Conservation (phyloP, 345 rosid genomes). For the Arabidopsis arenosa region DNA sequence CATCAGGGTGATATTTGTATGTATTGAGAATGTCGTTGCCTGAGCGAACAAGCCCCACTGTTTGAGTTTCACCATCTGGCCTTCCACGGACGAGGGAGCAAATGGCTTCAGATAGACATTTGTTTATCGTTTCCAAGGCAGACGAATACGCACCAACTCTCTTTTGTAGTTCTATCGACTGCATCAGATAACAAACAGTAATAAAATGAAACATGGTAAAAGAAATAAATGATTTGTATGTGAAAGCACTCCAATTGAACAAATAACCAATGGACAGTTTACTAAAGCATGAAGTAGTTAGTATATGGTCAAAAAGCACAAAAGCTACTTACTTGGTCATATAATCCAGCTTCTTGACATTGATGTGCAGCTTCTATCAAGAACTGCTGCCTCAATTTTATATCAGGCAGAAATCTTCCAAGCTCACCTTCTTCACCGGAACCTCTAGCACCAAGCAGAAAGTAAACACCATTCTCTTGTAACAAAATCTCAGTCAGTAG, state of each 20-base stretch:
- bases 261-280: constrained; percentile 5
- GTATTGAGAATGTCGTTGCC: constrained; percentile 79
- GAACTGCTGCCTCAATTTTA: constrained; percentile 66
- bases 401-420: constrained; percentile 66
- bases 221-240: background rate
- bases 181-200: constrained; percentile 20
- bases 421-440: constrained; percentile 86
- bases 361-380: constrained; percentile 78
- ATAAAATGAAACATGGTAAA: background rate
- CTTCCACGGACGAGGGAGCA: constrained; percentile 80
- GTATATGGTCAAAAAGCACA: constrained; percentile 15
- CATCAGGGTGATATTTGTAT: constrained; percentile 75
- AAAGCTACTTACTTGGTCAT: constrained; percentile 64
- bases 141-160: constrained; percentile 82
- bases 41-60: constrained; percentile 72
- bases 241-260: constrained; percentile 15
- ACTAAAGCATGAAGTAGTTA: constrained; percentile 3
- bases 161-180: constrained; percentile 84
- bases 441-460: constrained; percentile 79
- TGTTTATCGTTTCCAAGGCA: constrained; percentile 86
- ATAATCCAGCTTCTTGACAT: constrained; percentile 79
- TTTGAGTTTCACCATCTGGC: constrained; percentile 85
- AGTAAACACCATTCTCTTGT: constrained; percentile 75
- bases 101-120: constrained; percentile 81
- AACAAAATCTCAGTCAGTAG: constrained; percentile 77